Evolutionary conservation across 352 stramenopile genomes (phyloP), one percentile per base, ranked within the genome.

Genomic region (Pilasporangium apinafurcum): DNA sequence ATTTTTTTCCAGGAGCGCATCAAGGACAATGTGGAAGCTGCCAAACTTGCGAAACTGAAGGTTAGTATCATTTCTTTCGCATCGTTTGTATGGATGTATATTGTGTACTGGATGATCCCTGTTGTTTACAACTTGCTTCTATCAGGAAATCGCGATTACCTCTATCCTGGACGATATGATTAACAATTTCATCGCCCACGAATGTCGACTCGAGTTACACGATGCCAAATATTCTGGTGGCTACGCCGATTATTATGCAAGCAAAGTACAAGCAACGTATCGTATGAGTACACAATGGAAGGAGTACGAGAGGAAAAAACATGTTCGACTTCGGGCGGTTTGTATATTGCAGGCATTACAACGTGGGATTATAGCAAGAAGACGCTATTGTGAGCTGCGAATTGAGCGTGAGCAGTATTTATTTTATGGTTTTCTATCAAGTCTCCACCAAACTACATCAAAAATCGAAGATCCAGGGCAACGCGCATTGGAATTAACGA

Each of bases 211-310:
- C 4, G 68, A 68, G 17, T 51, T 85, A 17, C 62, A 81, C 17
- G 32, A 75, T 3, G 66, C 66, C 7, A 87, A 84, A 48, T 59
- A 59, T 22, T 86, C 68, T 1, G 74, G 71, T 6, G 68, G 68
- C 1, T 88, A 65, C 36, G 55, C 81, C 30, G 70, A 86, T 29
- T 68, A 73, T 35, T 86, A 77, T 21, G 78, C 78, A 12, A 84
- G 66, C 39, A 87, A 87, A 50, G 45, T 91, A 0, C 78, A 91
- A 48, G 70, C 73, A 3, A 51, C 63, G 4, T 91, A 62, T 34
- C 78, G 75, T 6, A 91, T 91, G 78, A 83, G 69, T 22, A 63
- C 61, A 24, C 62, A 86, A 18, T 65, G 76, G n/a, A 66, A 63
- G 26, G 60, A 63, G 30, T 91, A 87, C 30, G 35, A 52, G 0